Evolutionary conservation across 148 eudicot genomes (phyloP), one percentile per base, ranked within the genome.

Genomic region (Arctostaphylos glauca): DNA sequence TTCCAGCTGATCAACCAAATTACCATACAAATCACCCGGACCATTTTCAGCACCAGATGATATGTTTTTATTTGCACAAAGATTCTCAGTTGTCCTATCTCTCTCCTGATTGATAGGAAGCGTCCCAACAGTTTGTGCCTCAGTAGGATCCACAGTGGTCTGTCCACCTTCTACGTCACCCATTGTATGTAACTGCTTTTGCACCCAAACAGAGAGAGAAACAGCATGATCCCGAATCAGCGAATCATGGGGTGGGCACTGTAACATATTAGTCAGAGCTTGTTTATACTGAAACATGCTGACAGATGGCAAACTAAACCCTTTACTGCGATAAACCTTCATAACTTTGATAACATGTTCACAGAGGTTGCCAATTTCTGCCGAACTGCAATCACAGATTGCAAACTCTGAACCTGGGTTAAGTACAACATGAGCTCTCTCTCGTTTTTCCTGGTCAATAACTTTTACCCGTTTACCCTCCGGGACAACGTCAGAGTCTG

Each of bases 211-310:
- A 18, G 94, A 88, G 79, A 96, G 86, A 85, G 97, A 91, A 87
- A 91, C 95, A 73, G 97, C 98, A 85, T 94, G 95, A 88, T 96
- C 99, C 75, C 98, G 97, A 38, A 93, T 84, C 84, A 94, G 83
- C 79, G 97, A 94, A 85, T 96, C 94, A 76, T 84, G 79, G 21
- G 90, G 95, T 9, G 92, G 92, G 82, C 94, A 93, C 43, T 78
- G 84, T 25, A 94, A 88, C 84, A 96, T 79, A 67, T 91, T 87
- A 83, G 88, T 82, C 88, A 96, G 86, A 53, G 91, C 93, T 83
- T 88, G 86, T 60, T 89, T 90, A 85, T 90, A 96, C 60, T 93
- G 95, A 74, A 87, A 79, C 84, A 92, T 88, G 80, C 93, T 91
- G 79, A 87, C 64, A 74, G 99, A 96, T 12, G 93, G 88, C 58